phyloP scores from a whole-genome alignment of 75 land plant species.

The Pinus tabuliformis region DNA sequence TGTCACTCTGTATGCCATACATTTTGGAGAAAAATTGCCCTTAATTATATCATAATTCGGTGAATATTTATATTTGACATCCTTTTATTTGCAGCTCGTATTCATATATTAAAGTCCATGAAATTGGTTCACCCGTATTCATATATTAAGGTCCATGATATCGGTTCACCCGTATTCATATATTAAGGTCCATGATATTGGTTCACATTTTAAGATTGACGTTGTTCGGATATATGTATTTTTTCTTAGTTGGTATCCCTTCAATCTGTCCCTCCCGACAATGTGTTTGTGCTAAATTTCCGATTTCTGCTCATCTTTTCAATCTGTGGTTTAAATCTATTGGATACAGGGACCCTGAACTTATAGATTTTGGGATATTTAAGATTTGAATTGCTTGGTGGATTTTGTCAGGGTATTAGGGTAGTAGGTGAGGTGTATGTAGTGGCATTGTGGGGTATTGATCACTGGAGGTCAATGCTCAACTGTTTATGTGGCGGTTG shows the following conservation, averaged over 20 bases:
- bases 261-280: neutral
- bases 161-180: neutral
- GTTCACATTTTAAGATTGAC: neutral
- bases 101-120: neutral
- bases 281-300: neutral
- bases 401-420: no score
- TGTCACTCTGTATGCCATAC: neutral
- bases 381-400: no score
- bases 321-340: neutral
- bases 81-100: neutral
- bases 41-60: neutral
- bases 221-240: neutral
- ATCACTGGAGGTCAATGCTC: no score
- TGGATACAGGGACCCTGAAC: neutral
- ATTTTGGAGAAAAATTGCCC: neutral
- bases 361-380: neutral
- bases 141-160: neutral
- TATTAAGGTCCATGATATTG: neutral
- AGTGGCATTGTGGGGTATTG: no score
- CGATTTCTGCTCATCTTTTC: no score
- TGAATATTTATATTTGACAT: neutral
- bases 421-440: no score
- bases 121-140: neutral
- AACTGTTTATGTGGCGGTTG: no score
- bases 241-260: neutral